A percentile compares a stretch with the other conserved stretches of the same genome.
These are phyloP conservation scores for Haberlea rhodopensis DNA, from an alignment of 257 asterid genomes.

Conservation along the genomic window DNA sequence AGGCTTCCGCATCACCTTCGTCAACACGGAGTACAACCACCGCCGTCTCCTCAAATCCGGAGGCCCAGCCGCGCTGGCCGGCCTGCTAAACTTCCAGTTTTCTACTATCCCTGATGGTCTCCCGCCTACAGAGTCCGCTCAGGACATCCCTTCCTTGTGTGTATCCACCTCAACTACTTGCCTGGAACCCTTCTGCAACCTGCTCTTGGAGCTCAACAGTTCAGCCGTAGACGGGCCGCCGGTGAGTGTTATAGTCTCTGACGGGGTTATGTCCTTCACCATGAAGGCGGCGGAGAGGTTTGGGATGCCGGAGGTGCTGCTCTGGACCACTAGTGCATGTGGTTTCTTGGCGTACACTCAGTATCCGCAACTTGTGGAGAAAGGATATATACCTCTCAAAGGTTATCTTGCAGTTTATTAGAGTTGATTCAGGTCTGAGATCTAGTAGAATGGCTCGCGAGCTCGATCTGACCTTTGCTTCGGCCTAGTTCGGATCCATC, in stretches of 20 bases:
- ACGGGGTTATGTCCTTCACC: constrained; percentile 48
- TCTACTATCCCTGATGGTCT: constrained; percentile 44
- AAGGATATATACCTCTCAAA: constrained; percentile 17
- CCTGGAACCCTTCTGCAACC: constrained; percentile 43
- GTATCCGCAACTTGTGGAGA: constrained; percentile 12
- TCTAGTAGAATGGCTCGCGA: no score
- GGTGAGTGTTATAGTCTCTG: constrained; percentile 54
- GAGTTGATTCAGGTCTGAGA: no score
- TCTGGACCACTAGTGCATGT: constrained; percentile 32
- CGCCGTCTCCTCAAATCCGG: constrained; percentile 49
- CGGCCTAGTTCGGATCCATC: no score
- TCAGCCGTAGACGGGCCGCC: constrained; percentile 33
- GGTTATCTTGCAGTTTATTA: no score
- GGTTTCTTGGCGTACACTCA: constrained; percentile 20
- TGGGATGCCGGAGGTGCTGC: constrained; percentile 43
- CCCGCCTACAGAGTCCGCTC: constrained; percentile 46
- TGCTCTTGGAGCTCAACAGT: constrained; percentile 33
- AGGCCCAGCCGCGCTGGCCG: constrained; percentile 35
- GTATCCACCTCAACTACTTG: constrained; percentile 39
- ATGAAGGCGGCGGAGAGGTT: constrained; percentile 46
- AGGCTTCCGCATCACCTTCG: constrained; percentile 46
- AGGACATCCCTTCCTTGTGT: constrained; percentile 45
- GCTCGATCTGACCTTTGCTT: no score
- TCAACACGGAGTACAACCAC: constrained; percentile 55
- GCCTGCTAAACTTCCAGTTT: constrained; percentile 42